A percentile compares a stretch with the other conserved stretches of the same genome.
Conservation (phyloP, 306 rosid genomes). For the Prunus kanzakura region DNA sequence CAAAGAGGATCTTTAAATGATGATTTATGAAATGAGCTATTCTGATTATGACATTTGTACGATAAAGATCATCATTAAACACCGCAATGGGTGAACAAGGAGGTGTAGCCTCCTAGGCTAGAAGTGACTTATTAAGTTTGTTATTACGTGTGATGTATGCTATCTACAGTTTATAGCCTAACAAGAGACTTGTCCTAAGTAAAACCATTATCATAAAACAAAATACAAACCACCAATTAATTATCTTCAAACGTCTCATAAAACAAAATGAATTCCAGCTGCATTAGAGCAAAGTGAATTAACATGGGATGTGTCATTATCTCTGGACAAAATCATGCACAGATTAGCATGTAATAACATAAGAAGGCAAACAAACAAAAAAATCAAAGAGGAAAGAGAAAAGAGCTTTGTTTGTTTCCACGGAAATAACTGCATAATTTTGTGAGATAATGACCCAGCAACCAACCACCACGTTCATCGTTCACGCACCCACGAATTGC, state of each 20-base stretch:
- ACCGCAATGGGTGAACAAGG: too few relatives aligned
- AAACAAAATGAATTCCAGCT: too few relatives aligned
- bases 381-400: not conserved
- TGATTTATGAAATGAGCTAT: too few relatives aligned
- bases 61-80: too few relatives aligned
- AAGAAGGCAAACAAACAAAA: not conserved
- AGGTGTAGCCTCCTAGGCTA: too few relatives aligned
- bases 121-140: too few relatives aligned
- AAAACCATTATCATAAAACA: not conserved
- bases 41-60: too few relatives aligned
- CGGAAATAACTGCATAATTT: not conserved
- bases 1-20: too few relatives aligned
- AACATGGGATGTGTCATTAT: not conserved
- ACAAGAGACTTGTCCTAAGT: too few relatives aligned
- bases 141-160: too few relatives aligned
- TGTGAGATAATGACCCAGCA: constrained; percentile 27
- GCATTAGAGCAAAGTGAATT: not conserved
- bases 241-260: not conserved
- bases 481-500: constrained; percentile 3
- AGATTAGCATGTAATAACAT: not conserved
- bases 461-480: constrained; percentile 22
- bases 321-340: not conserved
- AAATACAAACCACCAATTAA: not conserved
- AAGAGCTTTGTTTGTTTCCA: not conserved
- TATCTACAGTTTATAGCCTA: too few relatives aligned